These are phyloP conservation scores for Ceratobasidium sp. DNA, from an alignment of 1,284 basidiomycete species.

Conservation along the genomic window DNA sequence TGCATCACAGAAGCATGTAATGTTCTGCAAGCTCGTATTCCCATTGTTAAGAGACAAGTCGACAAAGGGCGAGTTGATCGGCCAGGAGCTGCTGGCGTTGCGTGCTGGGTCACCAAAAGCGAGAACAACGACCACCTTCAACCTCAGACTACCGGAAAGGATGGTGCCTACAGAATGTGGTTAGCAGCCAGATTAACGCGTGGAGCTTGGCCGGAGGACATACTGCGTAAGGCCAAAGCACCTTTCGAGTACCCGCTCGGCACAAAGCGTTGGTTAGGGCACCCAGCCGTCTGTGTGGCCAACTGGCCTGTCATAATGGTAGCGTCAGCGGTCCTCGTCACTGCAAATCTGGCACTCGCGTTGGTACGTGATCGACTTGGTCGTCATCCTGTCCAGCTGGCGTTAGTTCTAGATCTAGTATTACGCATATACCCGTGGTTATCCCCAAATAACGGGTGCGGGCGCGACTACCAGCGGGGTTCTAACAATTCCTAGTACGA, in stretches of 20 bases:
- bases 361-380: slow-evolving; percentile 14
- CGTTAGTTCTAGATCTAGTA: too few relatives aligned
- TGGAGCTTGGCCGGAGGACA: neutral
- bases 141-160: neutral
- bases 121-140: slow-evolving; percentile 1
- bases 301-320: neutral
- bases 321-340: slow-evolving; percentile 7
- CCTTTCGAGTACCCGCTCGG: slow-evolving; percentile 41
- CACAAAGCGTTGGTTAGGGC: slow-evolving; percentile 34
- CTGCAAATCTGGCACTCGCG: slow-evolving; percentile 12
- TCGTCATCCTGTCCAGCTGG: neutral
- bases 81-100: slow-evolving; percentile 6
- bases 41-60: slow-evolving; percentile 40
- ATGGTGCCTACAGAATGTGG: neutral
- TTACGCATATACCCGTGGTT: too few relatives aligned
- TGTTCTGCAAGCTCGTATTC: slow-evolving; percentile 33
- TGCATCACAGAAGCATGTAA: slow-evolving; percentile 38
- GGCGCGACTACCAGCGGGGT: too few relatives aligned
- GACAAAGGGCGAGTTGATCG: slow-evolving; percentile 37
- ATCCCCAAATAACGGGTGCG: too few relatives aligned
- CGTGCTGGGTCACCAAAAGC: slow-evolving; percentile 36
- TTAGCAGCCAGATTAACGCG: neutral
- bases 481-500: too few relatives aligned
- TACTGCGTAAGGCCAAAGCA: slow-evolving; percentile 17
- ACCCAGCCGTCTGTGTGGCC: slow-evolving; percentile 1